phyloP scores from a whole-genome alignment of 1,284 basidiomycete species.

The Bondarzewia mesenterica region DNA sequence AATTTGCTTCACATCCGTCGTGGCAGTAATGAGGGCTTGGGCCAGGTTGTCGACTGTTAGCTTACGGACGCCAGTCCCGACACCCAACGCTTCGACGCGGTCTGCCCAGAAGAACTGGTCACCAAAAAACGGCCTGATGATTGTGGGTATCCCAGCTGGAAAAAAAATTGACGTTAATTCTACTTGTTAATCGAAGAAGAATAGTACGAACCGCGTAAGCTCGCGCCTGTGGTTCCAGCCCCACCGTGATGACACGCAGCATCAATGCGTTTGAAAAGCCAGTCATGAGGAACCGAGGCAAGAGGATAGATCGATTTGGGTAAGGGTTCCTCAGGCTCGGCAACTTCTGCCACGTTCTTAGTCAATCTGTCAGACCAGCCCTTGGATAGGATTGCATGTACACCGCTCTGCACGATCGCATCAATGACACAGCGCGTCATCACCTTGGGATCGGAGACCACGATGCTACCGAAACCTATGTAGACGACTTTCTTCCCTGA shows the following conservation, averaged over 20 bases:
- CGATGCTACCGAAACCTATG: constrained; percentile 98
- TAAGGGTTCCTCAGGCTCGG: constrained; percentile 59
- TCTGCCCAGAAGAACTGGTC: constrained; percentile 98
- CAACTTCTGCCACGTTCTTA: constrained; percentile 46
- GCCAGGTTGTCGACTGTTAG: constrained; percentile 73
- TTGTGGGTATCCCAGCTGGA: constrained; percentile 86
- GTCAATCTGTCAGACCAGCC: constrained; percentile 94
- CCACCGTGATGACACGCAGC: constrained; percentile 98
- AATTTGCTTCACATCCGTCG: constrained; percentile 83
- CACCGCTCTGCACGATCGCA: constrained; percentile 78
- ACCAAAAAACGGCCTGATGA: constrained; percentile 96
- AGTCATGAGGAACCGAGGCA: constrained; percentile 90
- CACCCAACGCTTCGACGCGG: constrained; percentile 87
- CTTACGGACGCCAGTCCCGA: constrained; percentile 81
- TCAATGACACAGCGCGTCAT: constrained; percentile 91
- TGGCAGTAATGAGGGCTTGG: constrained; percentile 74
- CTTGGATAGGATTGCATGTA: constrained; percentile 90
- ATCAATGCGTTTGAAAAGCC: constrained; percentile 91
- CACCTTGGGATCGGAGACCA: constrained; percentile 87
- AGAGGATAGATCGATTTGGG: constrained; percentile 79
- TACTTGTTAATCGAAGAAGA: constrained; percentile 6
- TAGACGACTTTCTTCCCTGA: constrained; percentile 88
- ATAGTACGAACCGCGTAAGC: constrained; percentile 77
- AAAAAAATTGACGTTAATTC: constrained; percentile 6
- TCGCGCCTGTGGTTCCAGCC: constrained; percentile 92